Conservation (phyloP, 768 basidiomycete species). For the Neoboletus magnificus region DNA sequence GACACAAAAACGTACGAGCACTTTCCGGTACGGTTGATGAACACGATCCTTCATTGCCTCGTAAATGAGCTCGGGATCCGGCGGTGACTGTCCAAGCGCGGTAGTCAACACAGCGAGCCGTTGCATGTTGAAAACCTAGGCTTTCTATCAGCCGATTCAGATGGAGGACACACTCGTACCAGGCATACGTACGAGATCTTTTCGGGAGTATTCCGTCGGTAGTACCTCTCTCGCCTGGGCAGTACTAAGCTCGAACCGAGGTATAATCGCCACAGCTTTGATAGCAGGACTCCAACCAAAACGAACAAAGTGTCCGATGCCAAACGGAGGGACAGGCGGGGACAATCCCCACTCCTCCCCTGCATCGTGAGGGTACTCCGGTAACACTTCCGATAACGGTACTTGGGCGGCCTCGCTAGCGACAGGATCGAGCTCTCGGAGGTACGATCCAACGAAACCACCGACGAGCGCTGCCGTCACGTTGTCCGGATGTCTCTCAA, state of each 20-base stretch:
- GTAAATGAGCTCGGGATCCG: constrained; percentile 94
- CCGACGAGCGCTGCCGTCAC: constrained; percentile 96
- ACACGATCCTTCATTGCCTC: constrained; percentile 99
- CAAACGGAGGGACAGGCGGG: constrained; percentile 82
- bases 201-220: constrained; percentile 80
- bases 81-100: constrained; percentile 84
- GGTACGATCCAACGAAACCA: constrained; percentile 95
- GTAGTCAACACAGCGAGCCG: constrained; percentile 94
- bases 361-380: constrained; percentile 92
- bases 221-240: constrained; percentile 90
- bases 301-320: constrained; percentile 91
- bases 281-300: constrained; percentile 85
- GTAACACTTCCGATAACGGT: constrained; percentile 92
- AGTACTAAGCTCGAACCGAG: constrained; percentile 93
- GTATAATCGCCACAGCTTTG: constrained; percentile 92
- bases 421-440: constrained; percentile 79
- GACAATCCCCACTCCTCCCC: constrained; percentile 87
- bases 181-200: constrained; percentile 66
- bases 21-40: constrained; percentile 93
- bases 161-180: background rate
- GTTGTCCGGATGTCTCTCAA: constrained; percentile 98
- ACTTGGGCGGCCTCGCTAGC: constrained; percentile 85
- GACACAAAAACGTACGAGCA: constrained; percentile 53
- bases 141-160: background rate
- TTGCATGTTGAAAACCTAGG: constrained; percentile 95